Evolutionary conservation across 805 yeast species (phyloP), one percentile per base, ranked within the genome.

Genomic region (Alloascoidea hylecoeti): DNA sequence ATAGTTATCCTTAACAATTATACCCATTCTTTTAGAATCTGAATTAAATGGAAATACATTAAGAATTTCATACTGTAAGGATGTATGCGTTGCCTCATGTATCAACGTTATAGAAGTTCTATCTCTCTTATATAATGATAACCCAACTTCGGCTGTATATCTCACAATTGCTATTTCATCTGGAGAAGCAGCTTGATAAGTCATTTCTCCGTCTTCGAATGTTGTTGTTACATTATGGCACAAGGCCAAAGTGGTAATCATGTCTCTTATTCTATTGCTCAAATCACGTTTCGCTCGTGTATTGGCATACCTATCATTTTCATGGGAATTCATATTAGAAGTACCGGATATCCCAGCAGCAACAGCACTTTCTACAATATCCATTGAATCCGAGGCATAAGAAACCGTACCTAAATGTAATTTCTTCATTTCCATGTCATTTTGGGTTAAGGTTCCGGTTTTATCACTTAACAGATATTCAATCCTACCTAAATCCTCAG

Each of bases 181-280:
- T 0, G 99, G 99, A 0, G 96, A 88, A 0, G 97, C 96, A 0
- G 98, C 98, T 58, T 92, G 99, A 54, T 88, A 92, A 2, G 86
- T 70, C 13, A 77, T 55, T 41, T 65, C 75, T 17, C 82, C 85
- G 44, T 78, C 83, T 9, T 23, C 30, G 45, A 76, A 71, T 0
- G 94, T 75, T 1, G 99, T 98, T 0, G 98, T 94, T 18, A 92
- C 99, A 47, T 86, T 86, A 56, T 92, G 99, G 56, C 99, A 92
- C 13, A 89, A 61, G 0, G 97, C 95, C 37, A 92, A 64, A 1
- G 96, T 82, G 0, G 75, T 57, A 1, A 86, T 73, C 44, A 92
- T 63, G 50, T 86, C 96, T 48, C 88, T 69, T 4, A 88, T 94
- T 45, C 83, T 67, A 14, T 68, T 55, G 15, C 84, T 76, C 48